Base-by-base conservation (phyloP, 805 yeast species). In the Metschnikowia henanensis region DNA sequence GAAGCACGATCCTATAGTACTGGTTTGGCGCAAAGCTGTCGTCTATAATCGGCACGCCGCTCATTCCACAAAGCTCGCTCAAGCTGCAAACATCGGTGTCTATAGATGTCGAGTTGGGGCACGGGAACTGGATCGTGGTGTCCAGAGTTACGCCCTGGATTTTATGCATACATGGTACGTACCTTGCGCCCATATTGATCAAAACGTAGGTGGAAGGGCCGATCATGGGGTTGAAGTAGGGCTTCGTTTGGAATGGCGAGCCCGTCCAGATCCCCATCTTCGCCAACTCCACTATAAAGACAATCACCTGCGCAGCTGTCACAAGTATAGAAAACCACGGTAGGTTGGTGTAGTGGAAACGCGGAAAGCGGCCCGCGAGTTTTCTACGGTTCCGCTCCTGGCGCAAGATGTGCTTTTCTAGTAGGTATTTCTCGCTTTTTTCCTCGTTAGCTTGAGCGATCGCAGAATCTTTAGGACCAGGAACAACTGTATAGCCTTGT, bases 171-270 rank as follows among this genome's bases (percentile, higher is more conserved):
- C 91, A 84, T 0, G 90, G 88, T 2, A 77, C 72, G 58, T 81
- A 84, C 23, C 90, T 60, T 3, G 88, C 83, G 2, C 91, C 91
- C 76, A 81, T 75, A 52, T 80, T 77, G 44, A 84, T 82, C 56
- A 80, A 72, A 1, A 83, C 66, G 53, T 82, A 82, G 0, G 83
- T 65, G 2, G 88, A 82, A 10, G 91, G 91, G 1, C 91, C 91
- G 21, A 84, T 59, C 90, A 84, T 84, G 5, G 90, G 91, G 58
- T 84, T 84, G 67, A 84, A 81, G 47, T 79, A 76, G 5, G 91
- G 91, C 52, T 81, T 61, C 0, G 87, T 80, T 57, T 81, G 87
- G 47, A 84, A 74, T 3, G 84, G 79, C 13, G 77, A 71, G 2
- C 87, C 87, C 0, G 90, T 84, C 34, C 78, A 65, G 5, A 59